Evolutionary conservation across 2,329 filamentous ascomycete genomes (phyloP), one percentile per base, ranked within the genome.

Genomic region (Colletotrichum sp.): DNA sequence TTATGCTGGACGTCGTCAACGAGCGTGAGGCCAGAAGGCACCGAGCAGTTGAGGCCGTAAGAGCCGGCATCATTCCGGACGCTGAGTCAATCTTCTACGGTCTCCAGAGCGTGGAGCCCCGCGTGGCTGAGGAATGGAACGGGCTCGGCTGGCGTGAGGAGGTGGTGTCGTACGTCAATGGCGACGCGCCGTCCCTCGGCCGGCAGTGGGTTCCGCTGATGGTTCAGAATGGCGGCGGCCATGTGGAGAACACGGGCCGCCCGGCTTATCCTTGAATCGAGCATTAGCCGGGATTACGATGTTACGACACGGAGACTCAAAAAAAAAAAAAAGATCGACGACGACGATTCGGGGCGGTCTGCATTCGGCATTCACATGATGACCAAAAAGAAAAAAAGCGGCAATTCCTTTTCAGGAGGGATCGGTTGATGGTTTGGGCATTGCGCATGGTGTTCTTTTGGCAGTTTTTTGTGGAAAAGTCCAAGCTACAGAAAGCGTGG

Each of bases 21-120:
- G 92, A 92, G 81, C 89, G 92, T 22, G 92, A 94, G 83, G 84
- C 84, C 13, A 87, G 90, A 68, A 90, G 92, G 15, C 80, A 84
- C n/a, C 85, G 85, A 12, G 85, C 85, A 2, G 78, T 91, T 6
- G 86, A 88, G 6, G 86, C 86, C 4, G 82, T 89, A n/a, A 80
- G 82, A 57, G 78, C 79, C 5, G 86, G 84, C 5, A 78, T 78
- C 34, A 81, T 88, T 5, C 79, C 84, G 4, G 82, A 84, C 5
- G 82, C 83, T 34, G 82, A 82, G 15, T 77, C 80, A 8, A 84
- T 89, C 36, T 82, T 77, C 71, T 83, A 77, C 71, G 85, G 79
- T 73, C 86, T 85, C 16, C 84, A 80, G 70, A 86, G 79, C 76
- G 85, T 82, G 39, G 85, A 82, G 77, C 88, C 84, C 52, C 85